phyloP scores from a whole-genome alignment of 768 basidiomycete genomes.

The Auricularia sp. region DNA sequence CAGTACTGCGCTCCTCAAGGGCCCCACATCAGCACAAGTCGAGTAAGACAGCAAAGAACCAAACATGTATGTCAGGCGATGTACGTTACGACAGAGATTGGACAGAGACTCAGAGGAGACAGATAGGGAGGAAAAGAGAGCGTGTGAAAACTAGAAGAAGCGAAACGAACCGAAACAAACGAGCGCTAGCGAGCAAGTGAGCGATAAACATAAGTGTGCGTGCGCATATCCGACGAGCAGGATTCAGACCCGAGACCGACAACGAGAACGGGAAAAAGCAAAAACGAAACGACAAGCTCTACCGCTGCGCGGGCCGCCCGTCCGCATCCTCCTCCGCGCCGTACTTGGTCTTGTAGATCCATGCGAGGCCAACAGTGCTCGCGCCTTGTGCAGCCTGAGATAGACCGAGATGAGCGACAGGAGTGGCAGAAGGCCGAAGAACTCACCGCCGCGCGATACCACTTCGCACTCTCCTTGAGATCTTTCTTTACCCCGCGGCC shows the following conservation, averaged over 20 bases:
- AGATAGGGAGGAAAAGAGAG: no score
- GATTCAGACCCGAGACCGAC: not conserved
- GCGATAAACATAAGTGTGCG: not conserved
- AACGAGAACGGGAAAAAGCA: not conserved
- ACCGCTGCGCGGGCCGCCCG: not conserved
- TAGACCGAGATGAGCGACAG: not conserved
- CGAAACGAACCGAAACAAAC: no score
- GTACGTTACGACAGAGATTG: no score
- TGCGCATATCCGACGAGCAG: not conserved
- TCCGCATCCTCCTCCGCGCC: conserved; percentile 4
- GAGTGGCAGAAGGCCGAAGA: not conserved
- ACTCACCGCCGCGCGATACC: conserved; percentile 81
- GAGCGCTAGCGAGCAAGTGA: no score
- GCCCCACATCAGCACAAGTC: no score
- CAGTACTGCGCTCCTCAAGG: no score
- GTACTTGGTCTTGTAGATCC: conserved; percentile 90
- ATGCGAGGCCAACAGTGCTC: conserved; percentile 76
- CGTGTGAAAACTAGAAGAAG: no score
- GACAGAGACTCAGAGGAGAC: no score
- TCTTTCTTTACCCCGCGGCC: conserved; percentile 87
- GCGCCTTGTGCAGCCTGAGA: conserved; percentile 54
- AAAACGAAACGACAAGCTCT: not conserved
- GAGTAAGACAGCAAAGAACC: no score
- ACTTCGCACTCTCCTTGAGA: conserved; percentile 74
- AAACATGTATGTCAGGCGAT: no score